These are phyloP conservation scores for Trichoderma sp. DNA, from an alignment of 2,329 filamentous ascomycete genomes.

Conservation along the genomic window DNA sequence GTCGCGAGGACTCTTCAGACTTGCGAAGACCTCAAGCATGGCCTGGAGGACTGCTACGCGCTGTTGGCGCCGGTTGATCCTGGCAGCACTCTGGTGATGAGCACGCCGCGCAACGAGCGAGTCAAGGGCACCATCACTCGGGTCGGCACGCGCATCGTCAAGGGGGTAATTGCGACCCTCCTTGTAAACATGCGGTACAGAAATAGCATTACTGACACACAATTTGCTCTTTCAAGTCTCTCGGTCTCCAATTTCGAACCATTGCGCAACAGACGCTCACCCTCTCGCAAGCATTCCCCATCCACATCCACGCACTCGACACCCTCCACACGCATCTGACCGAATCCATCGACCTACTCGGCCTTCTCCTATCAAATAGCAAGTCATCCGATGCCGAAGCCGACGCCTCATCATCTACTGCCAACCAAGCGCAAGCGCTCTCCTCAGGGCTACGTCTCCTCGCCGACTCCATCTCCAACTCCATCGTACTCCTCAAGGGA, in stretches of 20 bases:
- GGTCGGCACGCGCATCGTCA: conserved; percentile 85
- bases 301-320: conserved; percentile 67
- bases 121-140: conserved; percentile 92
- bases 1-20: conserved; percentile 47
- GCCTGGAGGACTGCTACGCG: conserved; percentile 83
- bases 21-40: conserved; percentile 53
- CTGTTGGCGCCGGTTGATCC: conserved; percentile 81
- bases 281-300: conserved; percentile 47
- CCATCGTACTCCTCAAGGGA: conserved; percentile 55
- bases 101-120: conserved; percentile 79
- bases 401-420: conserved; percentile 50
- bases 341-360: conserved; percentile 77
- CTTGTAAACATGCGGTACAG: background rate
- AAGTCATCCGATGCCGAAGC: background rate
- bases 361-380: conserved; percentile 58
- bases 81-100: conserved; percentile 85
- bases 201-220: background rate
- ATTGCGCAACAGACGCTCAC: conserved; percentile 52
- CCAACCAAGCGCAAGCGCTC: conserved; percentile 55
- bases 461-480: conserved; percentile 51
- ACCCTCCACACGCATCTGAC: conserved; percentile 74
- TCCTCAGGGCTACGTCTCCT: conserved; percentile 56
- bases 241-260: conserved; percentile 73
- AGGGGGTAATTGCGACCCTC: conserved; percentile 62
- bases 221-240: conserved; percentile 49